A percentile compares a stretch with the other conserved stretches of the same genome.
These are phyloP conservation scores for Exophiala viscosa DNA, from an alignment of 2,329 filamentous ascomycete genomes.

Conservation along the genomic window DNA sequence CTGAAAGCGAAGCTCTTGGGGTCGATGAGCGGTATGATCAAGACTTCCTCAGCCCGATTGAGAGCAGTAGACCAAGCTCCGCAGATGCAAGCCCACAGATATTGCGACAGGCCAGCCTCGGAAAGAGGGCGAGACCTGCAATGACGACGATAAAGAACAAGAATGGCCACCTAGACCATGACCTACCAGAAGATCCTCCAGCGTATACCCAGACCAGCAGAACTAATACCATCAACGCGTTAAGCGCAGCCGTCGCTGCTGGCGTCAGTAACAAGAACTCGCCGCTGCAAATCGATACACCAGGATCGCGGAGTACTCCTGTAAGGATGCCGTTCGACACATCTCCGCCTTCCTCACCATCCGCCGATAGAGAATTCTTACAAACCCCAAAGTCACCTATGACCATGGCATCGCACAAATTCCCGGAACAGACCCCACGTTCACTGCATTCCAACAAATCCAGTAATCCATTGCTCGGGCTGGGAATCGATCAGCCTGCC, in stretches of 20 bases:
- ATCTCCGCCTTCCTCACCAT: conserved; percentile 19
- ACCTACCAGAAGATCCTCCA: conserved; percentile 15
- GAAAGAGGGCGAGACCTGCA: conserved; percentile 40
- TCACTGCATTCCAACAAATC: conserved; percentile 20
- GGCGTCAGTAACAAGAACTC: conserved; percentile 11
- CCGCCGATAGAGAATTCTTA: conserved; percentile 20
- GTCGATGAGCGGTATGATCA: conserved; percentile 13
- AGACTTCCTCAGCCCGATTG: background rate
- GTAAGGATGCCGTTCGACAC: conserved; percentile 24
- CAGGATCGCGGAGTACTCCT: conserved; percentile 19
- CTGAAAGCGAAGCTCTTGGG: conserved; percentile 21
- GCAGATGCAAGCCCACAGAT: conserved; percentile 27
- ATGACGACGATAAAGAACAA: conserved; percentile 37
- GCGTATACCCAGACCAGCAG: conserved; percentile 7
- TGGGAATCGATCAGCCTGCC: conserved; percentile 21
- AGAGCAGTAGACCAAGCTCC: conserved; percentile 5
- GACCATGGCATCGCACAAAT: conserved; percentile 17
- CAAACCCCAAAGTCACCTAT: conserved; percentile 19
- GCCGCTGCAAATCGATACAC: conserved; percentile 4
- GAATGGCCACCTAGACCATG: conserved; percentile 28
- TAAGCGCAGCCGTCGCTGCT: conserved; percentile 24
- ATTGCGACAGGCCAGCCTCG: conserved; percentile 42
- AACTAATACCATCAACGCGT: conserved; percentile 22
- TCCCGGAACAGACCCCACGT: conserved; percentile 3
- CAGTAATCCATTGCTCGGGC: conserved; percentile 22